phyloP scores from a whole-genome alignment of 129 eudicot genomes.

The Heracleum sosnowskyi region DNA sequence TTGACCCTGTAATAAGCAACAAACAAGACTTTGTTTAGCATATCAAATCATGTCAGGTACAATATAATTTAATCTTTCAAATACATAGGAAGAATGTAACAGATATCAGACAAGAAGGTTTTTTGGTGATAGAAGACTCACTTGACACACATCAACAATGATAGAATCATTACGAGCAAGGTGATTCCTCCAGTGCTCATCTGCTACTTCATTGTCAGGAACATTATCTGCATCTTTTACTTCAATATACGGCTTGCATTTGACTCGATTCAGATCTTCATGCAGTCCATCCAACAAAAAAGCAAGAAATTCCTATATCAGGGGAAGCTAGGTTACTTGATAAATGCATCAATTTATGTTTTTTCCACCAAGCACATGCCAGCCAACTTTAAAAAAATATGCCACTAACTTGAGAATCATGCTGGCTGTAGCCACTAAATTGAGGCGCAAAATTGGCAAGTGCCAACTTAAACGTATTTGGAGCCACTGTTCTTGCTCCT shows the following conservation, averaged over 20 bases:
- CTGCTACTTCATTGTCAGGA: constrained; percentile 61
- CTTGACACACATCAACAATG: constrained; percentile 70
- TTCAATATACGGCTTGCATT: constrained; percentile 61
- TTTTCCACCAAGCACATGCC: not conserved
- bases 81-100: no score
- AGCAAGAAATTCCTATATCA: constrained; percentile 71
- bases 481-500: constrained; percentile 43
- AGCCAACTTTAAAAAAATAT: constrained; percentile 7
- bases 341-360: not conserved
- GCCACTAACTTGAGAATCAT: constrained; percentile 82
- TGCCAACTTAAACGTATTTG: constrained; percentile 53
- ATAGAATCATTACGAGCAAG: constrained; percentile 76
- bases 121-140: constrained; percentile 21
- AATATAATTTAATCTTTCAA: no score
- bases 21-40: not conserved
- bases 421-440: constrained; percentile 76
- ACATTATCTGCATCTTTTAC: constrained; percentile 45
- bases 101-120: constrained; percentile 3
- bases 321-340: not conserved
- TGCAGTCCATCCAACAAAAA: constrained; percentile 88
- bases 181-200: constrained; percentile 76
- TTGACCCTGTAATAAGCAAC: constrained; percentile 55
- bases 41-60: not conserved
- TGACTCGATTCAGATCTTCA: constrained; percentile 86
- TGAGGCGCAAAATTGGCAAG: constrained; percentile 65